Evolutionary conservation across 78 protist species (phyloP).

Genomic region (Dictyostelium purpureum): DNA sequence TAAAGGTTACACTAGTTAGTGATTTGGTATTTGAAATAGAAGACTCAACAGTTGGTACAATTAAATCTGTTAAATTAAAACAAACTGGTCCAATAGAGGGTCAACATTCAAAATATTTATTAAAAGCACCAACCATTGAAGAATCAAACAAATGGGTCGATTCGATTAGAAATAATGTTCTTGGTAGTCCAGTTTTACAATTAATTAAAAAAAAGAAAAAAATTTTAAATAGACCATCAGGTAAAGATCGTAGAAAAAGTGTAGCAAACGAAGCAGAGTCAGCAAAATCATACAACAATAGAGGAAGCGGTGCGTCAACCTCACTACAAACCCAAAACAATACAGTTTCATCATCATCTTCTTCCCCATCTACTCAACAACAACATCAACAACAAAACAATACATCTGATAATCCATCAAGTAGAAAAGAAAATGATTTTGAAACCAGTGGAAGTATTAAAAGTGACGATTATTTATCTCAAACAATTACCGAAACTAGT

Average conservation of each 20-base stretch:
- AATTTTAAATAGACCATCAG: not conserved
- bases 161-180: slow-evolving; percentile 29
- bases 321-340: not conserved
- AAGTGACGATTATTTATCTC: slow-evolving; percentile 24
- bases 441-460: slow-evolving; percentile 25
- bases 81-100: slow-evolving; percentile 56
- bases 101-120: slow-evolving; percentile 37
- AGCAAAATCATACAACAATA: not conserved
- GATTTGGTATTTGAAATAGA: slow-evolving; percentile 29
- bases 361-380: not conserved
- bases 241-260: slow-evolving; percentile 11
- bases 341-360: no score
- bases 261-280: not conserved
- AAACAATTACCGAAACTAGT: slow-evolving; percentile 8
- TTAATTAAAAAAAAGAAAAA: slow-evolving; percentile 56
- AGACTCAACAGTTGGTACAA: slow-evolving; percentile 30
- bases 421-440: slow-evolving; percentile 6
- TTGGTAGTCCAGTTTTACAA: slow-evolving; percentile 50
- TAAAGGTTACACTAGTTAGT: slow-evolving; percentile 9
- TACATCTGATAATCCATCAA: not conserved
- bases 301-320: not conserved
- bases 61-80: slow-evolving; percentile 56
- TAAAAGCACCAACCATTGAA: not conserved
- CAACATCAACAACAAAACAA: not conserved
- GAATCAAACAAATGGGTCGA: slow-evolving; percentile 48